Evolutionary conservation across 768 basidiomycete species (phyloP).

Genomic region (Russula vinacea): DNA sequence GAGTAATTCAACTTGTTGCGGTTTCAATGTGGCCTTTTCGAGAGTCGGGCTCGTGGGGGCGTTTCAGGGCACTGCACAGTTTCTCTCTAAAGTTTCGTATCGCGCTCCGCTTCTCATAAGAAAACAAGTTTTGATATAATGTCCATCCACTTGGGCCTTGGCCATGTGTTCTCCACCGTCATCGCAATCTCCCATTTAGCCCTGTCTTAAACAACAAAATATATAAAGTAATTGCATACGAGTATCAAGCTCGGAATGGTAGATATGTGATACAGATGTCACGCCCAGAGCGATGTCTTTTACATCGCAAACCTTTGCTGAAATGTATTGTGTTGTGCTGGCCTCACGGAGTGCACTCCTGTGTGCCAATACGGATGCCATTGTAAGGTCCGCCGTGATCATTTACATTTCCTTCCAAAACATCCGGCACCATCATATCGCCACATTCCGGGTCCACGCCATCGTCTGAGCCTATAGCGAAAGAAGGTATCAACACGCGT

Average conservation of each 20-base stretch:
- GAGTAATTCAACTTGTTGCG: too few species aligned
- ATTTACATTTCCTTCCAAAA: slow-evolving; percentile 37
- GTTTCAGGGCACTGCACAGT: too few species aligned
- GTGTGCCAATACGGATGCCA: slow-evolving; percentile 55
- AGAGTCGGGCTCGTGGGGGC: too few species aligned
- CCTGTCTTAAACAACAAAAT: neutral
- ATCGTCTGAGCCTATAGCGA: slow-evolving; percentile 45
- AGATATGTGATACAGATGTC: neutral
- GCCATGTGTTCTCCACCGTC: too few species aligned
- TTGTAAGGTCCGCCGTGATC: slow-evolving; percentile 59
- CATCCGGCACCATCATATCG: slow-evolving; percentile 51
- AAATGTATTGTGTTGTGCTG: neutral
- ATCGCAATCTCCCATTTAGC: neutral
- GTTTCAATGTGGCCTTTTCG: too few species aligned
- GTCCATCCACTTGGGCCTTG: too few species aligned
- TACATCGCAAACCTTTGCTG: neutral
- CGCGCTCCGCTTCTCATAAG: too few species aligned
- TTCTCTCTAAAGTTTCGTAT: too few species aligned
- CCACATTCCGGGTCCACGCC: slow-evolving; percentile 52
- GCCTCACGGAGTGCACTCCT: slow-evolving; percentile 35
- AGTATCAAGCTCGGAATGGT: neutral
- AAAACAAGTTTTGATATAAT: too few species aligned
- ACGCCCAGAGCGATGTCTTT: neutral
- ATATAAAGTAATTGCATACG: neutral
- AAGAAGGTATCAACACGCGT: neutral